These are phyloP conservation scores for Podaxis sp. DNA, from an alignment of 768 basidiomycete genomes.

Conservation along the genomic window DNA sequence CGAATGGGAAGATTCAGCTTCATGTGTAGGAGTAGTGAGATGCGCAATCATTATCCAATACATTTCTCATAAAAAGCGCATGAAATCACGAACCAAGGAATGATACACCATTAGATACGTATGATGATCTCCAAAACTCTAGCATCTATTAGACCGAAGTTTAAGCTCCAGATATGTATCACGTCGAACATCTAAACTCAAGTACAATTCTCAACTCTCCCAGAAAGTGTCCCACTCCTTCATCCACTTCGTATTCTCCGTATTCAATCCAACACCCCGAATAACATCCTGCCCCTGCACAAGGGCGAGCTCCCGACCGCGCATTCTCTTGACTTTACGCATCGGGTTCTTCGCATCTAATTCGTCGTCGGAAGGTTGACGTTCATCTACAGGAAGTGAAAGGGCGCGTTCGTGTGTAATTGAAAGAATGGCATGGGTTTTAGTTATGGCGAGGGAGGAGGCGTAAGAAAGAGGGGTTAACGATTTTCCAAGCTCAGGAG, in stretches of 20 bases:
- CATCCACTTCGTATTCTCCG: slow-evolving; percentile 33
- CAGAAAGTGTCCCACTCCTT: slow-evolving; percentile 48
- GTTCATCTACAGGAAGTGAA: slow-evolving; percentile 58
- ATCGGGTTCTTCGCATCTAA: slow-evolving; percentile 62
- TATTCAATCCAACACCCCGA: slow-evolving; percentile 35
- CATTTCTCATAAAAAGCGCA: neutral
- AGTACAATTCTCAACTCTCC: slow-evolving; percentile 19
- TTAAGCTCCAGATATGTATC: neutral
- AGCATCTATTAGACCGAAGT: neutral
- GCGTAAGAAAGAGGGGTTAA: slow-evolving; percentile 53
- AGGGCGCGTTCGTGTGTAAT: slow-evolving; percentile 58
- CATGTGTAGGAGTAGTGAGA: slow-evolving; percentile 3
- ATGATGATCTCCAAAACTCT: neutral
- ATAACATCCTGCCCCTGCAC: slow-evolving; percentile 76
- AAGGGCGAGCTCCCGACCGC: slow-evolving; percentile 80
- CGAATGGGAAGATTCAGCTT: neutral
- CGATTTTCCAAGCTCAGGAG: slow-evolving; percentile 8
- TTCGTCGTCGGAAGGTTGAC: slow-evolving; percentile 73
- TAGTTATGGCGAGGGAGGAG: slow-evolving; percentile 64
- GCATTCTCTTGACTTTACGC: slow-evolving; percentile 71
- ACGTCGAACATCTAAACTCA: neutral
- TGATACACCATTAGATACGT: neutral
- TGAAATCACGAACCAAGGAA: neutral
- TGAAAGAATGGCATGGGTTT: slow-evolving; percentile 69
- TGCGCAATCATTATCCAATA: neutral